Percentiles rank a stretch among this genome's conserved stretches.
Evolutionary conservation across 805 yeast species (phyloP).

Genomic region (Komagataella populi): DNA sequence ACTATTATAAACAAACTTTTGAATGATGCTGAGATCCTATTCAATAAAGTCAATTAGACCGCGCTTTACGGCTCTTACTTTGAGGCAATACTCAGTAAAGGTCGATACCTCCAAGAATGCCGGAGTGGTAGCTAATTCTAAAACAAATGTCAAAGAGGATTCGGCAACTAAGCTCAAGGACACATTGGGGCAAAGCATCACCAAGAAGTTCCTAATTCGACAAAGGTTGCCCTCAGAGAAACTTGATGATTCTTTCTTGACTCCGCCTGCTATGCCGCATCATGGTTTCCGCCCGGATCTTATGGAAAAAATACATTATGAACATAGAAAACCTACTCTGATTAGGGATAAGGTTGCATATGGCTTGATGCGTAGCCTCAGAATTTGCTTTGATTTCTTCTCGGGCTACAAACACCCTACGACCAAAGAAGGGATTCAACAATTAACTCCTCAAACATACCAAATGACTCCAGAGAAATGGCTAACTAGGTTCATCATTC

Average conservation of each 20-base stretch:
- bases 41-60: background rate
- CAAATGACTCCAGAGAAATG: conserved; percentile 51
- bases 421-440: conserved; percentile 12
- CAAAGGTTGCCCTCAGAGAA: conserved; percentile 3
- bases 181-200: background rate
- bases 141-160: background rate
- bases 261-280: conserved; percentile 26
- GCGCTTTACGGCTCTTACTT: background rate
- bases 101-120: background rate
- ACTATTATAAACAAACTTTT: too few species aligned
- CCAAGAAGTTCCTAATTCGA: background rate
- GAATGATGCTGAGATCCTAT: background rate
- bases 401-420: conserved; percentile 55
- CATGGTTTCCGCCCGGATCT: conserved; percentile 22
- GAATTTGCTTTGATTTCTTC: conserved; percentile 41
- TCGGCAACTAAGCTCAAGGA: background rate
- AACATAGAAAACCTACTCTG: conserved; percentile 36
- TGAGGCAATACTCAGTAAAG: background rate
- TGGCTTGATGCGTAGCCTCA: conserved; percentile 26
- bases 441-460: conserved; percentile 19
- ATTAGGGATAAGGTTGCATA: conserved; percentile 40
- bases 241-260: conserved; percentile 6
- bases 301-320: conserved; percentile 27
- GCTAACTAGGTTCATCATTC: conserved; percentile 47
- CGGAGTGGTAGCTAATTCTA: background rate